phyloP scores from a whole-genome alignment of 345 rosid species.

The Nasturtium officinale region DNA sequence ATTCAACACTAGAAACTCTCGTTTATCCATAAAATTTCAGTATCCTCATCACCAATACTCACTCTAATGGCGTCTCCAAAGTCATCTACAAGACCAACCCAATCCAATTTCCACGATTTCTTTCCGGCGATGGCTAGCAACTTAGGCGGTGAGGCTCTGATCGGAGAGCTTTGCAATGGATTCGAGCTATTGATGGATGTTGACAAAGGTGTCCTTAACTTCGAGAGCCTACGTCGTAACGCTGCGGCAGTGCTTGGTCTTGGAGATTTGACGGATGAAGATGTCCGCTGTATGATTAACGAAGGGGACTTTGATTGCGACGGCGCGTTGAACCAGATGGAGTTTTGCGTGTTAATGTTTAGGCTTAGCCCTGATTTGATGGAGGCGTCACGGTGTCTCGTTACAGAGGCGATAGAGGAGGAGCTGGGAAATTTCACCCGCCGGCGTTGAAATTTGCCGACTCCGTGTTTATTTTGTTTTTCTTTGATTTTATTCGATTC shows the following conservation, averaged over 20 bases:
- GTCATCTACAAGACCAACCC: slow-evolving; percentile 32
- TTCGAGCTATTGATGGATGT: slow-evolving; percentile 68
- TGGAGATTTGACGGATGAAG: slow-evolving; percentile 72
- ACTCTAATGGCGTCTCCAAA: slow-evolving; percentile 47
- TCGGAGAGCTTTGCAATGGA: slow-evolving; percentile 81
- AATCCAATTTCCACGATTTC: slow-evolving; percentile 59
- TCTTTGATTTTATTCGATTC: slow-evolving; percentile 5
- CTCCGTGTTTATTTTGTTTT: too few species aligned
- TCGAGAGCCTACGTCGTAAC: slow-evolving; percentile 68
- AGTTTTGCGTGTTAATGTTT: slow-evolving; percentile 88
- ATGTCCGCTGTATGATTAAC: slow-evolving; percentile 59
- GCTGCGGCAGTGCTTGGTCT: slow-evolving; percentile 67
- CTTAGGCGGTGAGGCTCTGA: slow-evolving; percentile 77
- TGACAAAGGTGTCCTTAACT: slow-evolving; percentile 71
- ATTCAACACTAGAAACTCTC: too few species aligned
- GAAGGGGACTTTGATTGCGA: slow-evolving; percentile 82
- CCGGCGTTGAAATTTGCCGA: slow-evolving; percentile 3
- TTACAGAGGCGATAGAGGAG: slow-evolving; percentile 63
- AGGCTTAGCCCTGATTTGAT: slow-evolving; percentile 82
- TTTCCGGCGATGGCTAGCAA: slow-evolving; percentile 77
- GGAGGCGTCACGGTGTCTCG: slow-evolving; percentile 66
- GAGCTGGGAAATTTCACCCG: slow-evolving; percentile 41
- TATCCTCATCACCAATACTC: too few species aligned
- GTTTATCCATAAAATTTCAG: too few species aligned
- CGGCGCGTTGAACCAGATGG: slow-evolving; percentile 84